Base-by-base conservation (phyloP, 805 yeast species). In the Suhomyces xylopsoci region DNA sequence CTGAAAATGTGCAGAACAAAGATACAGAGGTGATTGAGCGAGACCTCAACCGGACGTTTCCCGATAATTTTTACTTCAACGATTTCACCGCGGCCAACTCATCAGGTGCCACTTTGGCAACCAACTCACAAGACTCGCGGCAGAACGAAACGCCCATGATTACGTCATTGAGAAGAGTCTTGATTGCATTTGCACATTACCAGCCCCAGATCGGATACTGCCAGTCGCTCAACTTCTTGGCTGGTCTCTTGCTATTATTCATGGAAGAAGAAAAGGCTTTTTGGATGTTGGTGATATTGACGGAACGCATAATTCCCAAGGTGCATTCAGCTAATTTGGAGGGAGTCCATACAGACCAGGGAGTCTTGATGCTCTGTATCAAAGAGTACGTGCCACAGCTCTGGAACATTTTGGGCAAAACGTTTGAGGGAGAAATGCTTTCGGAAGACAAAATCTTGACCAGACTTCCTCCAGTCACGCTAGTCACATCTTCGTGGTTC, bases 401-500 rank as follows among this genome's bases (percentile, higher is more conserved):
- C 40, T 93, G 97, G 97, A 56, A 70, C 0, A 65, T 75, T 3
- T 67, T 81, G 25, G 79, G 79, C 24, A 65, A 68, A 43, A 67
- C 63, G 30, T 69, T 69, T 41, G 78, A 74, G 40, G 78, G 69
- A 47, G 75, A 64, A 62, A 68, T 59, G 62, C 69, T 67, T 61
- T 72, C 68, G 49, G 77, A 70, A 32, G 77, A 69, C 60, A 77
- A 80, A 62, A 84, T 89, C 55, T 76, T 93, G 30, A 78, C 82
- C 14, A 85, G 87, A 58, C 71, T 92, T 44, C 98, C 99, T 1
- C 96, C 97, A 1, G 81, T 94, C 3, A 88, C 97, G 1, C 77
- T 94, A 45, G 94, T 96, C 59, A 94, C 98, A 0, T 93, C 97
- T 0, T 85, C 96, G 51, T 94, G 99, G 99, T 94, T 94, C 65